Evolutionary conservation across 257 asterid species (phyloP), one percentile per base, ranked within the genome.

Genomic region (Solanum rostratum): DNA sequence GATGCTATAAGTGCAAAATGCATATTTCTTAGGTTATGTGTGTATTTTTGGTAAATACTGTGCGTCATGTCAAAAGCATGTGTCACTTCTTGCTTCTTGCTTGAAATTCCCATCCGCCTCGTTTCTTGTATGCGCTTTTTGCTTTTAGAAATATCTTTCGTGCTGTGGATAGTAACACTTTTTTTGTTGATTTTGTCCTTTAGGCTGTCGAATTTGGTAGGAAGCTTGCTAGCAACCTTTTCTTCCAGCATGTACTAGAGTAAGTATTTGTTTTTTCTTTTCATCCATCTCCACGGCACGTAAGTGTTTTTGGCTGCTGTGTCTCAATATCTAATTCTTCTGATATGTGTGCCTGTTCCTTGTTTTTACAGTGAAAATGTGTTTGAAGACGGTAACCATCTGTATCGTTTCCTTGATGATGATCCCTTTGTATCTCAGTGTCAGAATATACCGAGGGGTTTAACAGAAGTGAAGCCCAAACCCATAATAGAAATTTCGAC

Each of bases 181-280:
- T 81, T 81, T 83, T 84, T 59, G 68, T 68, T 86, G 37, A 84
- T 83, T 84, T 49, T 84, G 59, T 86, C 79, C 63, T 76, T 86
- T 86, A 95, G 99, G 99, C 97, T 88, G 92, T 94, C 90, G 98
- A 94, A 88, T 93, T 94, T 84, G 97, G 99, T 69, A 92, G 92
- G 84, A 95, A 91, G 94, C 97, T 95, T 53, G 93, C 92, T 22
- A 87, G 83, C 84, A 88, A 94, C 79, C 94, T 94, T 88, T 94
- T 95, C 90, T 85, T 95, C 87, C 94, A 84, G 41, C 92, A 91
- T 79, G 95, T 94, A 84, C 91, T 92, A 53, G 92, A 88, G 99
- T 95, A 88, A 93, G 97, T 93, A 87, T 20, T 81, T 85, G 50
- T 16, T 50, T 62, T 19, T 20, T 73, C 79, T 86, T 82, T 74